phyloP scores from a whole-genome alignment of 1,284 basidiomycete species.

The Irpex sp. region DNA sequence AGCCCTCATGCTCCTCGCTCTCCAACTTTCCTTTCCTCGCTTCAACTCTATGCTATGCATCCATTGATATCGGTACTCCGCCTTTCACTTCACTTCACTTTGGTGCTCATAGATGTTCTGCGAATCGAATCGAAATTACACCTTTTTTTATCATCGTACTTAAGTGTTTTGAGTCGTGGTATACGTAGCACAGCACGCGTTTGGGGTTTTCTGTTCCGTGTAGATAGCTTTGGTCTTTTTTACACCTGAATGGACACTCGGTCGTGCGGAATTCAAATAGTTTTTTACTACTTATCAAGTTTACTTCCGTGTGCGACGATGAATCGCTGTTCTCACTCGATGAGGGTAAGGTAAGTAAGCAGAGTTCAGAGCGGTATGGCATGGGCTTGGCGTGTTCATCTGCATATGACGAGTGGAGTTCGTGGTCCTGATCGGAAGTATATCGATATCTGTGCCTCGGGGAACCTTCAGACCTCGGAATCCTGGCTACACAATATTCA shows the following conservation, averaged over 20 bases:
- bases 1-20: not conserved
- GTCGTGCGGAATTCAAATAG: slow-evolving; percentile 14
- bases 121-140: not conserved
- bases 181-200: slow-evolving; percentile 1
- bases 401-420: too few species aligned
- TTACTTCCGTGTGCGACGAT: not conserved
- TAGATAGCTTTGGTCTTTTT: slow-evolving; percentile 20
- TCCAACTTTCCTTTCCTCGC: not conserved
- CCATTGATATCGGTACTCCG: slow-evolving; percentile 8
- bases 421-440: too few species aligned
- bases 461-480: too few species aligned
- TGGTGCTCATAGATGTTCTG: not conserved
- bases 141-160: too few species aligned
- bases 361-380: too few species aligned
- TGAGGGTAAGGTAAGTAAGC: too few species aligned
- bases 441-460: too few species aligned
- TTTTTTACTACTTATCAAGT: not conserved
- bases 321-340: too few species aligned
- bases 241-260: slow-evolving; percentile 12
- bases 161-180: not conserved
- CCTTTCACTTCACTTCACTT: not conserved
- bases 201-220: slow-evolving; percentile 9
- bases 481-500: too few species aligned
- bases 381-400: too few species aligned
- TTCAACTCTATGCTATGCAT: slow-evolving; percentile 9